phyloP scores from a whole-genome alignment of 2,329 filamentous ascomycete species.

The Neobulgaria alba region DNA sequence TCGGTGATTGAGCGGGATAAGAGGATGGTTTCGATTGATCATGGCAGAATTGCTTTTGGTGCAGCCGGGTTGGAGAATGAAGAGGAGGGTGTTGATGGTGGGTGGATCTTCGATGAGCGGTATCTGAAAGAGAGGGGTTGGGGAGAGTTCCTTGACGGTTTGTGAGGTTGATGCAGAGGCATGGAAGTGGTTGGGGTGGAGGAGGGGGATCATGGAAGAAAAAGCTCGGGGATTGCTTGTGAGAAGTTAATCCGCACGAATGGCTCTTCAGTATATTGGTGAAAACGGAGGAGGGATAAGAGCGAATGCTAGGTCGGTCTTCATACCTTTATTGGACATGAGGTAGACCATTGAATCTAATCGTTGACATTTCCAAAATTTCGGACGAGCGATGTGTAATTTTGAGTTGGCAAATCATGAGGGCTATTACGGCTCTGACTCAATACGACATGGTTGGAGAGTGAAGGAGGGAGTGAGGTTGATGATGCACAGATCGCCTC shows the following conservation, averaged over 20 bases:
- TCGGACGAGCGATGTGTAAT: too few relatives aligned
- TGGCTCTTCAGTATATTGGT: too few relatives aligned
- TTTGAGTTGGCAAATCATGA: too few relatives aligned
- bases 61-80: not conserved
- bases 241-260: not conserved
- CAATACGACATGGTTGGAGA: too few relatives aligned
- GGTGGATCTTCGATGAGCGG: not conserved
- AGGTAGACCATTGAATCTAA: too few relatives aligned
- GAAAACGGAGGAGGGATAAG: too few relatives aligned
- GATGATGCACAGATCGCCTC: too few relatives aligned
- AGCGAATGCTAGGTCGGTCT: not conserved
- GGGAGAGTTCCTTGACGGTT: conserved; percentile 2
- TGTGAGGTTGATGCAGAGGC: not conserved
- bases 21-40: not conserved
- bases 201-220: not conserved
- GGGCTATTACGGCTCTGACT: too few relatives aligned
- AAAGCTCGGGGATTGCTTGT: not conserved
- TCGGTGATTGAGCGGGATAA: not conserved
- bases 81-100: not conserved
- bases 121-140: conserved; percentile 4
- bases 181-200: not conserved
- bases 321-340: not conserved
- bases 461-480: too few relatives aligned
- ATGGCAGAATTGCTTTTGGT: not conserved
- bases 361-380: too few relatives aligned